Percentiles rank a stretch among this genome's conserved stretches.
Evolutionary conservation across 192 early-diverging fungal species (phyloP).

Genomic region (Podila epicladia): DNA sequence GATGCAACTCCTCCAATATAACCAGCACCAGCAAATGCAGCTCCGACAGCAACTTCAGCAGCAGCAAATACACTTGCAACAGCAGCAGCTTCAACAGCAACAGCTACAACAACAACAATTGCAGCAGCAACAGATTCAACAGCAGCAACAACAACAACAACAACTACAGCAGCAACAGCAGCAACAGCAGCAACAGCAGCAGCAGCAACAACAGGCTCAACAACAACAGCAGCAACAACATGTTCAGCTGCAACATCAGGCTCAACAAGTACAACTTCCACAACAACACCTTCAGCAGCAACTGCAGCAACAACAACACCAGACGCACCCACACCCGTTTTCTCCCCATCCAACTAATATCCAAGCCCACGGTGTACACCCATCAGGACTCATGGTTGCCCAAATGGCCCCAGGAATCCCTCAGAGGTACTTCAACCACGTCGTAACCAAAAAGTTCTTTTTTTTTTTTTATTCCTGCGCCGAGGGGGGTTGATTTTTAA

Average conservation of each 20-base stretch:
- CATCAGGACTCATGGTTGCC: too few relatives aligned
- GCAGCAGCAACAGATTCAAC: background rate
- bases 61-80: background rate
- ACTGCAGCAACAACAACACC: constrained; percentile 3
- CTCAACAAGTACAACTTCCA: background rate
- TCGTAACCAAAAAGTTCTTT: too few relatives aligned
- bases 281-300: background rate
- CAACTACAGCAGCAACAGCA: constrained; percentile 9
- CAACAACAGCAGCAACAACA: constrained; percentile 1
- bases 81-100: constrained; percentile 14
- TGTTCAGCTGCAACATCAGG: background rate
- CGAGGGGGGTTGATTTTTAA: too few relatives aligned
- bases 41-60: constrained; percentile 11
- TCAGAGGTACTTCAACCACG: too few relatives aligned
- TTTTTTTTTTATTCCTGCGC: too few relatives aligned
- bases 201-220: constrained; percentile 5
- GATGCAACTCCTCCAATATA: background rate
- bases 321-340: background rate
- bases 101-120: constrained; percentile 7
- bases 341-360: too few relatives aligned
- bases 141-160: constrained; percentile 11
- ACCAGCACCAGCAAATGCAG: background rate
- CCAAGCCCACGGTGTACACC: too few relatives aligned
- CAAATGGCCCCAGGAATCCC: too few relatives aligned
- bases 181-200: constrained; percentile 15